A percentile compares a stretch with the other conserved stretches of the same genome.
phyloP scores from a whole-genome alignment of 768 basidiomycete genomes.

The Macrocybe gigantea region DNA sequence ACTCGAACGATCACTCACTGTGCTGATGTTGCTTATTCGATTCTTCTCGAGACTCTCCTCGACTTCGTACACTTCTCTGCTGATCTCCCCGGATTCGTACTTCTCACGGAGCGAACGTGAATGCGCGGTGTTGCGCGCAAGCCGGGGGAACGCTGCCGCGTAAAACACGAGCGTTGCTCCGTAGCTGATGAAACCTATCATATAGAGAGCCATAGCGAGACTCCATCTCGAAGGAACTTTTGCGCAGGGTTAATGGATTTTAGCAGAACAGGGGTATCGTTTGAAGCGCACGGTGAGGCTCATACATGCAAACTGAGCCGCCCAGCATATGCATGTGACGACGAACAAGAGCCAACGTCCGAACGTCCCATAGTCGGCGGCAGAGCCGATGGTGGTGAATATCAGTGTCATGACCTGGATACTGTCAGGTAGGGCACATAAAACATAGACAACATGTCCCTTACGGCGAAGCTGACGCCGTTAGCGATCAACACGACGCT shows the following conservation, averaged over 20 bases:
- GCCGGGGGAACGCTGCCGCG: slow-evolving; percentile 70
- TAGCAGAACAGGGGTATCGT: not conserved
- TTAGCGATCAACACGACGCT: slow-evolving; percentile 76
- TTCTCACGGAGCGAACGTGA: slow-evolving; percentile 48
- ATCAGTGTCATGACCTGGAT: slow-evolving; percentile 68
- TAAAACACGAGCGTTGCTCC: slow-evolving; percentile 82
- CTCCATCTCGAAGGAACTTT: slow-evolving; percentile 65
- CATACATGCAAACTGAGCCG: slow-evolving; percentile 73
- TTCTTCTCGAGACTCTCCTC: slow-evolving; percentile 84
- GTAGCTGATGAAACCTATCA: slow-evolving; percentile 74
- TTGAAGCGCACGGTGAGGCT: slow-evolving; percentile 51
- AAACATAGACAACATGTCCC: slow-evolving; percentile 13
- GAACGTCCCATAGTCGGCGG: slow-evolving; percentile 70
- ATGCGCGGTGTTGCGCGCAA: slow-evolving; percentile 72
- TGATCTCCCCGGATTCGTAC: slow-evolving; percentile 55
- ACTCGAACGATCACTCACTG: slow-evolving; percentile 34
- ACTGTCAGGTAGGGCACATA: not conserved
- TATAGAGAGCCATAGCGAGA: slow-evolving; percentile 73
- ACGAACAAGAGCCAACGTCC: slow-evolving; percentile 75
- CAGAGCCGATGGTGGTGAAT: slow-evolving; percentile 75
- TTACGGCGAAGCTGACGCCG: slow-evolving; percentile 67
- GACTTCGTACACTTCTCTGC: slow-evolving; percentile 56
- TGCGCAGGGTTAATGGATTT: not conserved
- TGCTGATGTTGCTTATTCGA: slow-evolving; percentile 78
- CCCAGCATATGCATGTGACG: slow-evolving; percentile 75